Conservation (phyloP, 2,329 filamentous ascomycete species). For the Purpureocillium lavendulum region DNA sequence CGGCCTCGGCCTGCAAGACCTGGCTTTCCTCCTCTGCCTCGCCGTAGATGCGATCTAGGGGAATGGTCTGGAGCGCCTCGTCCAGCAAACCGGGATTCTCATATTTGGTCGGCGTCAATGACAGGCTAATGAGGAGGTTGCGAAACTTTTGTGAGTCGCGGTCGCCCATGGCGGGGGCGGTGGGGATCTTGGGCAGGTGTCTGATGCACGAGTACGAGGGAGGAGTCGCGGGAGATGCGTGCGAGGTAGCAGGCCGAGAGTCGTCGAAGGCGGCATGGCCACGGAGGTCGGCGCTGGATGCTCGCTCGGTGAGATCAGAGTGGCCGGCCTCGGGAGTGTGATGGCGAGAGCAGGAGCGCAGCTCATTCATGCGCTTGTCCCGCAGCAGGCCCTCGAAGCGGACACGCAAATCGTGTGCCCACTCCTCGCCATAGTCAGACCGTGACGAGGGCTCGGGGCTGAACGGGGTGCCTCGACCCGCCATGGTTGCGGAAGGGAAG, state of each 20-base stretch:
- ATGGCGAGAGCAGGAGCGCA: conserved; percentile 47
- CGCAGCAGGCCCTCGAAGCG: conserved; percentile 84
- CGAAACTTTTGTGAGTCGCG: conserved; percentile 64
- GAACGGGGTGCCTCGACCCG: conserved; percentile 26
- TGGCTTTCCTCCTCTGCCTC: conserved; percentile 93
- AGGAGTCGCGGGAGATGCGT: conserved; percentile 28
- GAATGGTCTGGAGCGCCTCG: conserved; percentile 79
- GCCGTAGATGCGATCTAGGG: conserved; percentile 82
- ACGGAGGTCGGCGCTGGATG: conserved; percentile 40
- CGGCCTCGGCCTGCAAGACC: conserved; percentile 77
- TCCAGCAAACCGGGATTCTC: conserved; percentile 94
- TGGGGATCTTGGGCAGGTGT: conserved; percentile 53
- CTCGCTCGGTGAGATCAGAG: conserved; percentile 41
- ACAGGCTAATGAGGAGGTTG: conserved; percentile 77
- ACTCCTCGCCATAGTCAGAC: conserved; percentile 56
- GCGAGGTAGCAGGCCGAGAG: conserved; percentile 38
- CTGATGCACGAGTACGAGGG: conserved; percentile 40
- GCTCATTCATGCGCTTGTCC: conserved; percentile 78
- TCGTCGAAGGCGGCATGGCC: conserved; percentile 27
- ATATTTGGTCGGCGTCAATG: conserved; percentile 83
- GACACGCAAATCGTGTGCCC: conserved; percentile 69
- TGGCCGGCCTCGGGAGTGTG: conserved; percentile 52
- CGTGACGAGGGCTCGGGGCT: conserved; percentile 17
- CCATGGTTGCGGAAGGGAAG: conserved; percentile 20
- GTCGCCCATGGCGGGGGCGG: conserved; percentile 60